Evolutionary conservation across 2,329 filamentous ascomycete genomes (phyloP), one percentile per base, ranked within the genome.

Genomic region (Claviceps maximensis): DNA sequence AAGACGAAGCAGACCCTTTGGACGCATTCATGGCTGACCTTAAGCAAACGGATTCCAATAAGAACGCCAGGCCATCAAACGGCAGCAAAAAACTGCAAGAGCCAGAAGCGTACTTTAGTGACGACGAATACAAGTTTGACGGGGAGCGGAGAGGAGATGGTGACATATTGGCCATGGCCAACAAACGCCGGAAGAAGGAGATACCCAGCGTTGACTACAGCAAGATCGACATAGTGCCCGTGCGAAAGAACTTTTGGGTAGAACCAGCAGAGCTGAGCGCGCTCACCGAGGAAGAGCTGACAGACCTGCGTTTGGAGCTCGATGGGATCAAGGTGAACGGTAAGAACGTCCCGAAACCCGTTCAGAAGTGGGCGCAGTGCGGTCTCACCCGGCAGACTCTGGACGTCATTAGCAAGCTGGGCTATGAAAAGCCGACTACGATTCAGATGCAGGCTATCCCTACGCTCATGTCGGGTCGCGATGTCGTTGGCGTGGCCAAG

Each of bases 401-500:
- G 53, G 89, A 96, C 62, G 86, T 95, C 40, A 84, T 98, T 57
- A 80, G 84, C 41, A 80, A 79, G 51, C 72, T 96, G 40, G 86
- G 87, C 7, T 98, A 89, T 65, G 86, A 94, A 53, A 86, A 83
- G 63, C 90, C 93, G 0, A 97, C 93, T 0, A 81, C 91, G 0
- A 97, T 98, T 61, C 93, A 98, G 68, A 84, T 90, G 68, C 93
- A 98, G 68, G 93, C 93, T 2, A 83, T 97, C 55, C 93, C 93
- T 2, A 84, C 89, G 10, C 87, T 96, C 62, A 96, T 97, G 87
- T 95, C 90, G 29, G 93, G 93, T 10, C 82, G 89, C 59, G 93
- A 98, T 72, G 87, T 96, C 40, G 89, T 98, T 58, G 93, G 90
- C 59, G 89, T 98, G 51, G 93, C 93, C 19, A 97, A 97, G 73